Base-by-base conservation (phyloP, 768 basidiomycete genomes). In the Psilocybe cubensis region DNA sequence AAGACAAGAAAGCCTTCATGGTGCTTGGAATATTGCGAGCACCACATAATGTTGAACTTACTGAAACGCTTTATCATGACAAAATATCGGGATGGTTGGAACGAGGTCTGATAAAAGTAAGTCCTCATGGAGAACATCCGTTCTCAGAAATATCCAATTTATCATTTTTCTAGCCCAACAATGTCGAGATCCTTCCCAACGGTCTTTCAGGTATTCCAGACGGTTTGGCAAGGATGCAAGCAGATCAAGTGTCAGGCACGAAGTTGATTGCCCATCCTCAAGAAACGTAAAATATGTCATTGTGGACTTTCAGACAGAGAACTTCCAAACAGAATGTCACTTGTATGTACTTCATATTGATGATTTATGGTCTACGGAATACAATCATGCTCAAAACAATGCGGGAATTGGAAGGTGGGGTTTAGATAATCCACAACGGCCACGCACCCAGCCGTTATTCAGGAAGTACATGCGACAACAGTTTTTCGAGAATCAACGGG, bases 171-270 rank as follows among this genome's bases (percentile, higher is more conserved):
- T 44, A 82, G 80, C 79, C 81, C 3, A 80, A 79, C 66, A 65
- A 62, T 31, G 68, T 78, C 1, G 79, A 81, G 49, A 57, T 75
- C 18, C 42, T 83, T n/a, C 66, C 74, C 2, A 70, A 70, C 14
- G 82, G 82, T 12, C 67, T 83, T 27, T 68, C 63, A 12, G 82
- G 76, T 7, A 74, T 83, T 56, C 64, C 66, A 28, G 66, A 70
- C 20, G 82, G 75, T 24, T 63, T 83, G 43, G 72, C 70, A 66
- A 70, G 74, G 47, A 63, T 83, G 59, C 68, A 72, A 57, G 66
- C 70, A 3, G 70, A 74, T 23, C 65, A 71, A 61, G 73, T 80
- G 28, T 78, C 78, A 51, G 78, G 74, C 1, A 65, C 72, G 31
- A 82, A 82, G 66, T 61, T 82, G 35, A 70, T 81, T 35, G 70